These are phyloP conservation scores for Ophiocordyceps sinensis DNA, from an alignment of 2,329 filamentous ascomycete genomes.

Conservation along the genomic window DNA sequence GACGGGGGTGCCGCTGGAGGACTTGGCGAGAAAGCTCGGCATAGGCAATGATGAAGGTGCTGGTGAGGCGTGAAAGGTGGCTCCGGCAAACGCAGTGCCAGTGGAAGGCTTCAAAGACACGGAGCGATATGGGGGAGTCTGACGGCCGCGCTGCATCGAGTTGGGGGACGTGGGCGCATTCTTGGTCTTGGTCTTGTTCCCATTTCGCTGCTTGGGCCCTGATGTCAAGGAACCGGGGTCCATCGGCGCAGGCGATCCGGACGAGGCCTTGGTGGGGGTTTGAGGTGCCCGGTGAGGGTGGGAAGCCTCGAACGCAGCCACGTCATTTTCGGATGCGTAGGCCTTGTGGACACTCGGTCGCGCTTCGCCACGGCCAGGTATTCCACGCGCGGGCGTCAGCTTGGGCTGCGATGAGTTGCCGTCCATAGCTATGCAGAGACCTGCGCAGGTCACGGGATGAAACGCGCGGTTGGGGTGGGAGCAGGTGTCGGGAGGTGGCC, in stretches of 20 bases:
- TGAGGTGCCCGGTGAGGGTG: conserved; percentile 20
- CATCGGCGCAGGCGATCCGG: conserved; percentile 19
- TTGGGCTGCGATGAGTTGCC: conserved; percentile 17
- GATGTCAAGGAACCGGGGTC: conserved; percentile 10
- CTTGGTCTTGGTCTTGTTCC: conserved; percentile 18
- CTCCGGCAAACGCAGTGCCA: conserved; percentile 65
- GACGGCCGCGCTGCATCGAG: conserved; percentile 22
- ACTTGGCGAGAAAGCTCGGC: conserved; percentile 71
- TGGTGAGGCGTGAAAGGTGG: conserved; percentile 89
- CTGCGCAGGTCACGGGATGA: not conserved
- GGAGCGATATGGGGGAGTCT: conserved; percentile 27
- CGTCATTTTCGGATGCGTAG: conserved; percentile 47
- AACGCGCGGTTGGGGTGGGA: not conserved
- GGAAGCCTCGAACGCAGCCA: conserved; percentile 14
- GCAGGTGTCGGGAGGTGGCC: not conserved
- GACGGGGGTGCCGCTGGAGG: conserved; percentile 49
- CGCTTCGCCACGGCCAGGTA: conserved; percentile 25
- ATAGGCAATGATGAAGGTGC: conserved; percentile 82
- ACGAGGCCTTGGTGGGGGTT: conserved; percentile 31
- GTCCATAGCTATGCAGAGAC: conserved; percentile 13
- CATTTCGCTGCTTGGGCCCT: conserved; percentile 15
- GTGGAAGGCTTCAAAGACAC: conserved; percentile 28
- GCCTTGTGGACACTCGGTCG: conserved; percentile 31
- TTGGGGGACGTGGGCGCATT: conserved; percentile 25
- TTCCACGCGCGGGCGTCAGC: conserved; percentile 20